Evolutionary conservation across 306 rosid species (phyloP).

Genomic region (Rosa multiflora): DNA sequence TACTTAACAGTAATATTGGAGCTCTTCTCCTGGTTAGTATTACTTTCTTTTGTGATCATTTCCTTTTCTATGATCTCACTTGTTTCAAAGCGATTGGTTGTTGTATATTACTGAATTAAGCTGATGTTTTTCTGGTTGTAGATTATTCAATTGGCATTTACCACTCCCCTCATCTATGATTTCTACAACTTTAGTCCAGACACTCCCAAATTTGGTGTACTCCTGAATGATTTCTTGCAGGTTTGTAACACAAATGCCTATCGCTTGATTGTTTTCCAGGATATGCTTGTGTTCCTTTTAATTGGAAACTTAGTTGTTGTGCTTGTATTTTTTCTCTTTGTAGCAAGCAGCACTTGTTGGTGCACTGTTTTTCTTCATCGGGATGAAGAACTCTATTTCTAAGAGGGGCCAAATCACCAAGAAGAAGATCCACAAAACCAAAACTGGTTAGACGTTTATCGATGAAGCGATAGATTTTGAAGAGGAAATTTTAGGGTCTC

Average conservation of each 20-base stretch:
- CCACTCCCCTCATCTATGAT: conserved; percentile 70
- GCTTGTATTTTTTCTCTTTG: conserved; percentile 10
- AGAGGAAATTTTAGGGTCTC: conserved; percentile 17
- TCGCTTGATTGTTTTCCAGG: neutral
- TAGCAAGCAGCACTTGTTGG: conserved; percentile 77
- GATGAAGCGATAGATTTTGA: conserved; percentile 12
- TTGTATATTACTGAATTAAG: neutral
- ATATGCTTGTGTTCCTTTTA: neutral
- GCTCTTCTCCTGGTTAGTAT: conserved; percentile 65
- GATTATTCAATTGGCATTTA: conserved; percentile 58
- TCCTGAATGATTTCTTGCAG: conserved; percentile 69
- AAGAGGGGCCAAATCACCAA: conserved; percentile 64
- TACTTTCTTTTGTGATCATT: conserved; percentile 10
- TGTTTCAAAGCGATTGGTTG: neutral
- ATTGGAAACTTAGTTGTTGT: conserved; percentile 8
- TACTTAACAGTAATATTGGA: conserved; percentile 70
- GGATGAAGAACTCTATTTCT: conserved; percentile 71
- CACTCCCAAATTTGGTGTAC: conserved; percentile 33
- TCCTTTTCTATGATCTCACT: conserved; percentile 1
- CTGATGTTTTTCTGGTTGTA: conserved; percentile 24
- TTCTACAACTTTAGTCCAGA: conserved; percentile 69
- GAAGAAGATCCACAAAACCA: conserved; percentile 71
- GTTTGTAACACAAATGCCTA: conserved; percentile 39
- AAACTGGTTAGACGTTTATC: conserved; percentile 43
- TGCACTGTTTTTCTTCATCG: conserved; percentile 77